Evolutionary conservation across 441 rosid genomes (phyloP).

Genomic region (Pelargonium myrrhifolium): DNA sequence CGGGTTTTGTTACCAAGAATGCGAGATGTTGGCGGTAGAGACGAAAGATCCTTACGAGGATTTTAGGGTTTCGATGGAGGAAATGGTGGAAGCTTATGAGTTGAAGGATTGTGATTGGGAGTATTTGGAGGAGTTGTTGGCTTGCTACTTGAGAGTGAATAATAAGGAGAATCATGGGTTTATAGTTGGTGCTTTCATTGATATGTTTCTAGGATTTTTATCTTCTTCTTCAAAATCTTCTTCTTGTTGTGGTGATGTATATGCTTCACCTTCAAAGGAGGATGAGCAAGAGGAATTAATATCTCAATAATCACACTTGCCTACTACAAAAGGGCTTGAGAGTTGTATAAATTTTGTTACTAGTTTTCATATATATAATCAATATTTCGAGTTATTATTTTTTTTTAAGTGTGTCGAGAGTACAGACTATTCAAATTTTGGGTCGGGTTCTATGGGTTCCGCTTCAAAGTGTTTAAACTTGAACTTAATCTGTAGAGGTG

Average conservation of each 20-base stretch:
- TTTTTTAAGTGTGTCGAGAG: too few relatives aligned
- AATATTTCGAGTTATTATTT: too few relatives aligned
- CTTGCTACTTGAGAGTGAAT: background rate
- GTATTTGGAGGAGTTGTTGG: constrained; percentile 1
- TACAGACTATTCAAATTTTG: too few relatives aligned
- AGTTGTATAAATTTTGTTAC: too few relatives aligned
- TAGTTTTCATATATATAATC: too few relatives aligned
- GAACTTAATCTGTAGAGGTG: too few relatives aligned
- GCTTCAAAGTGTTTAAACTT: too few relatives aligned
- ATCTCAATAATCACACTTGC: too few relatives aligned
- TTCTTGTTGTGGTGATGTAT: background rate
- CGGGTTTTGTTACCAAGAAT: background rate
- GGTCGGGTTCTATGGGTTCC: too few relatives aligned
- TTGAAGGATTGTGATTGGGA: background rate
- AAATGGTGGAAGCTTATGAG: background rate
- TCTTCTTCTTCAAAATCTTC: background rate
- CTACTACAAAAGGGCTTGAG: too few relatives aligned
- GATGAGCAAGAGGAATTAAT: too few relatives aligned
- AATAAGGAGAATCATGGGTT: background rate
- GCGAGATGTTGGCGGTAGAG: background rate
- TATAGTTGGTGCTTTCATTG: background rate
- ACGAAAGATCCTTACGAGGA: background rate
- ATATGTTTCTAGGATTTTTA: background rate
- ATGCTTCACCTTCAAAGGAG: background rate
- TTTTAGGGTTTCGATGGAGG: constrained; percentile 2